Base-by-base conservation (phyloP, 306 rosid species). In the Vigna nakashimae region DNA sequence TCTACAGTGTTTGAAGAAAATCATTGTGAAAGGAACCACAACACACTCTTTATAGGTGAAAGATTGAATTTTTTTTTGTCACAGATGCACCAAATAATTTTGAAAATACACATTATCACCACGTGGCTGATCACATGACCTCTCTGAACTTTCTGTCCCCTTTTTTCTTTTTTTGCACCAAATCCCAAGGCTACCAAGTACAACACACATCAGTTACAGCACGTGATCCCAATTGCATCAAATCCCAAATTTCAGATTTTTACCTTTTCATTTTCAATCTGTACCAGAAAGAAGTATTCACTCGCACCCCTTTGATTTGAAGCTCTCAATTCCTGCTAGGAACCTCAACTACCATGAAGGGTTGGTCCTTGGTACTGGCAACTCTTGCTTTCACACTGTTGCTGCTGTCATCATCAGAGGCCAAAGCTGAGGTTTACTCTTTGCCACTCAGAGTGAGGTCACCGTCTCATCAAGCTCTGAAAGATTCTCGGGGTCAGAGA, bases 111-210 rank as follows among this genome's bases (percentile, higher is more conserved):
- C 49, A 59, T 59, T 52, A 76, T 20, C 26, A 74, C 68, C 89
- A 90, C 84, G 84, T 86, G 92, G 87, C 70, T 53, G 24, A 70
- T 78, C 89, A 90, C 90, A 76, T 88, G 90, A 76, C 26, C 22
- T 38, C 77, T 75, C 81, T 80, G 75, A 73, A 74, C 34, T 43
- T 74, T 74, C 71, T 77, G 55, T 72, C 13, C 73, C 78, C 32
- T 3, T 62, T 36, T 62, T 62, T 50, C 28, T 10, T 17, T 10
- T 40, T 65, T 65, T 58, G n/a, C 71, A 80, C 42, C 80, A 74
- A 74, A 74, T 66, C 80, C 76, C 3, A 52, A 22, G 80, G 65
- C 71, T 55, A 34, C 38, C 65, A 67, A 57, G 69, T 53, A 57
- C 80, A 63, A 18, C 20, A 50, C 14, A 58, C 48, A 82, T 36